Evolutionary conservation across 176 grass and related monocot genomes (phyloP).

Genomic region (Avena sativa): DNA sequence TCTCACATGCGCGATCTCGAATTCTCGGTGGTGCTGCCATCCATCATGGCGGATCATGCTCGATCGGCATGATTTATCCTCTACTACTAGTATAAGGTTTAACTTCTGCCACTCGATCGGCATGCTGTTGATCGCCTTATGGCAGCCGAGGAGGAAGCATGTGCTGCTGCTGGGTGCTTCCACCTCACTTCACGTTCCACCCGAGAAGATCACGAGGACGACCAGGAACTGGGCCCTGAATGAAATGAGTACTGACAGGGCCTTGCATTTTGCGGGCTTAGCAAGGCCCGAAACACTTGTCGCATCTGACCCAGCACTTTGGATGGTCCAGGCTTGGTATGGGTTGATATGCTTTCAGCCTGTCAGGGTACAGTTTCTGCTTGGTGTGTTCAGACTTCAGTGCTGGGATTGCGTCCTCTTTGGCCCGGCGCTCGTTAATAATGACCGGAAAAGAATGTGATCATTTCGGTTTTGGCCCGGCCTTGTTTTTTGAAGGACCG

Average conservation of each 20-base stretch:
- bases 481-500: too few species aligned
- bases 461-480: too few species aligned
- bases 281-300: not conserved
- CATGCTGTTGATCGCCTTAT: constrained; percentile 18
- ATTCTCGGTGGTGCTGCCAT: constrained; percentile 32
- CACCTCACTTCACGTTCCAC: not conserved
- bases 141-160: not conserved
- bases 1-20: constrained; percentile 42
- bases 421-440: too few species aligned
- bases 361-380: not conserved
- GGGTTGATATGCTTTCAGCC: not conserved
- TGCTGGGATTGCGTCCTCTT: not conserved
- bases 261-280: not conserved
- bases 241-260: not conserved
- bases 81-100: not conserved
- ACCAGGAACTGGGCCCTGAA: not conserved
- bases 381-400: not conserved
- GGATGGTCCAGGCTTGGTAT: not conserved
- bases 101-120: constrained; percentile 18
- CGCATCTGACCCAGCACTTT: not conserved
- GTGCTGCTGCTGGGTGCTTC: not conserved
- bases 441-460: too few species aligned
- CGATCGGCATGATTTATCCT: not conserved
- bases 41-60: constrained; percentile 51
- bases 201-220: not conserved